These are phyloP conservation scores for Trametes gibbosa DNA, from an alignment of 768 basidiomycete species.

Conservation along the genomic window DNA sequence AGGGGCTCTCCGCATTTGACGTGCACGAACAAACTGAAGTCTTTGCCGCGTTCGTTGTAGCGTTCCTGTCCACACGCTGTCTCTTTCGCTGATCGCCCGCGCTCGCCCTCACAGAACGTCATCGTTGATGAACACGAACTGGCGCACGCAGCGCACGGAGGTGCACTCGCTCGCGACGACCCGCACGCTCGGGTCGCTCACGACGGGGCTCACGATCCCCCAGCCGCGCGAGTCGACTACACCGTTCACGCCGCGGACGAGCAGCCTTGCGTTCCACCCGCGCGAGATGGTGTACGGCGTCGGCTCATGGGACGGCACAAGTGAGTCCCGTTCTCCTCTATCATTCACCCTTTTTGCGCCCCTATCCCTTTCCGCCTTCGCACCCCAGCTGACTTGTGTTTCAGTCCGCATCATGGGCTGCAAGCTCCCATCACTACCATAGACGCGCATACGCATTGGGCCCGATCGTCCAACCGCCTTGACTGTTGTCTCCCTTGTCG, in stretches of 20 bases:
- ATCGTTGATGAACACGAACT: constrained; percentile 55
- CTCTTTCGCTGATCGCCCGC: background rate
- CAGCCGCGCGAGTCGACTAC: constrained; percentile 57
- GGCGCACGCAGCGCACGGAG: constrained; percentile 62
- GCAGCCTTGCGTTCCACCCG: constrained; percentile 78
- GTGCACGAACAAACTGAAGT: constrained; percentile 81
- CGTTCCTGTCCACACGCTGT: constrained; percentile 5
- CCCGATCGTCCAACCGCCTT: background rate
- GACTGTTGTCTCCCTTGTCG: background rate
- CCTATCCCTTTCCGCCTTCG: background rate
- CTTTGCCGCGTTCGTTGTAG: constrained; percentile 71
- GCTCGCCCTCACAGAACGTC: constrained; percentile 59
- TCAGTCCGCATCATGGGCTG: constrained; percentile 58
- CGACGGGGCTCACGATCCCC: constrained; percentile 53
- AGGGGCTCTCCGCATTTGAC: constrained; percentile 82
- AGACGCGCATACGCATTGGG: background rate
- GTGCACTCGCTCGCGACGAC: constrained; percentile 54
- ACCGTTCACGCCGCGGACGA: constrained; percentile 57
- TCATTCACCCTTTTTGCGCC: background rate
- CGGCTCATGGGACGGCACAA: constrained; percentile 67
- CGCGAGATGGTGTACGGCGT: constrained; percentile 80
- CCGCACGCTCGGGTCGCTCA: constrained; percentile 43
- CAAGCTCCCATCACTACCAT: constrained; percentile 39
- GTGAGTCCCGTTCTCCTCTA: no score
- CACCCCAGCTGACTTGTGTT: constrained; percentile 5